A percentile compares a stretch with the other conserved stretches of the same genome.
Evolutionary conservation across 2,329 filamentous ascomycete genomes (phyloP).

Genomic region (Sphaerulina vaccinii): DNA sequence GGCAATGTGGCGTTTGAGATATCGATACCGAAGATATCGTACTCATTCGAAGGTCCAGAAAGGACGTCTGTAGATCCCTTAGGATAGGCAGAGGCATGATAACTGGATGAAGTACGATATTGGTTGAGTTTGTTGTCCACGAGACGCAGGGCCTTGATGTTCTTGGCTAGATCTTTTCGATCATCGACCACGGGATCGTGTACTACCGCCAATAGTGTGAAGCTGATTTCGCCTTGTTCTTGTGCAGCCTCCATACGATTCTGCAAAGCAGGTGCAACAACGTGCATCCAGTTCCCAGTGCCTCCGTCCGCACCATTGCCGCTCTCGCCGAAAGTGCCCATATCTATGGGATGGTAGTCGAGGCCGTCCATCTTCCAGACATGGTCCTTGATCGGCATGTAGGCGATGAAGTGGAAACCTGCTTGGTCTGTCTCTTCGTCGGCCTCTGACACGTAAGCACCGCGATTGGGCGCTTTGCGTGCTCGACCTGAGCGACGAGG

Average conservation of each 20-base stretch:
- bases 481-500: conserved; percentile 31
- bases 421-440: conserved; percentile 54
- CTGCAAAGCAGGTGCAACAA: conserved; percentile 64
- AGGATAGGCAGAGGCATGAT: conserved; percentile 45
- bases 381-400: conserved; percentile 69
- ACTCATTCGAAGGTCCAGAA: conserved; percentile 20
- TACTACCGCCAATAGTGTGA: conserved; percentile 74
- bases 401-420: conserved; percentile 85
- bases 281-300: conserved; percentile 61
- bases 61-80: conserved; percentile 27
- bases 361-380: conserved; percentile 91
- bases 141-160: conserved; percentile 46
- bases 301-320: conserved; percentile 43
- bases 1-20: conserved; percentile 39
- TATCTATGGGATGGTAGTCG: conserved; percentile 65
- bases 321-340: conserved; percentile 49
- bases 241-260: conserved; percentile 63
- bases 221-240: conserved; percentile 65
- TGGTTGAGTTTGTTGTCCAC: conserved; percentile 43
- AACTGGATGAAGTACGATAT: too few species aligned
- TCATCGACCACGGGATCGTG: conserved; percentile 60
- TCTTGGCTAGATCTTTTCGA: conserved; percentile 42
- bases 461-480: conserved; percentile 20
- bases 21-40: conserved; percentile 31
- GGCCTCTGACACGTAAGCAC: conserved; percentile 43